Conservation (phyloP, 768 basidiomycete genomes). For the Rhodocollybia butyracea region DNA sequence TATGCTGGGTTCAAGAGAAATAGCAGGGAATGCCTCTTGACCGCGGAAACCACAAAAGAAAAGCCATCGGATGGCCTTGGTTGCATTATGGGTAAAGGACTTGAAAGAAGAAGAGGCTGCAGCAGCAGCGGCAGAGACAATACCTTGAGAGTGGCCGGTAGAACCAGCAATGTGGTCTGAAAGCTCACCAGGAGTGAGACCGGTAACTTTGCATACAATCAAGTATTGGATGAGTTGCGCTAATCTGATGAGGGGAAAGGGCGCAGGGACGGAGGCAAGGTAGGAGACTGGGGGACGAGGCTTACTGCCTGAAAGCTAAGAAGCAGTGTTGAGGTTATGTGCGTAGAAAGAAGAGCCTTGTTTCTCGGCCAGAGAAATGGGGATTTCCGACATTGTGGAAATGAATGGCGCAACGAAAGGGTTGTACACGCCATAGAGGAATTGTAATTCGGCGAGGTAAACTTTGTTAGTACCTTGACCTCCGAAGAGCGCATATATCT, state of each 20-base stretch:
- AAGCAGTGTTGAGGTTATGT: slow-evolving; percentile 74
- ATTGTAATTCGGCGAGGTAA: slow-evolving; percentile 94
- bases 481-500: slow-evolving; percentile 90
- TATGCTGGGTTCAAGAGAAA: slow-evolving; percentile 87
- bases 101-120: slow-evolving; percentile 75
- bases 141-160: slow-evolving; percentile 97
- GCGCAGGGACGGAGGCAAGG: slow-evolving; percentile 89
- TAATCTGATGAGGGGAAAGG: slow-evolving; percentile 93
- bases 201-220: slow-evolving; percentile 69
- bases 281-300: slow-evolving; percentile 80
- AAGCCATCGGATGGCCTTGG: slow-evolving; percentile 87
- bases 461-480: slow-evolving; percentile 98
- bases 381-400: slow-evolving; percentile 60
- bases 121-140: slow-evolving; percentile 90
- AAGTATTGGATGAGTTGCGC: slow-evolving; percentile 95
- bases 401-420: slow-evolving; percentile 82
- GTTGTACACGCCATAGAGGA: slow-evolving; percentile 86
- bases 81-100: slow-evolving; percentile 69
- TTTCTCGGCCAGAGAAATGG: slow-evolving; percentile 66
- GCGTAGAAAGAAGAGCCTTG: slow-evolving; percentile 60
- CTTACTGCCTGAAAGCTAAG: slow-evolving; percentile 75
- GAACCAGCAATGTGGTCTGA: slow-evolving; percentile 75
- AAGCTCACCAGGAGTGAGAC: slow-evolving; percentile 77
- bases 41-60: slow-evolving; percentile 93
- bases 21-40: slow-evolving; percentile 90